phyloP scores from a whole-genome alignment of 2,329 filamentous ascomycete genomes.

The Sarocladium oryzae region DNA sequence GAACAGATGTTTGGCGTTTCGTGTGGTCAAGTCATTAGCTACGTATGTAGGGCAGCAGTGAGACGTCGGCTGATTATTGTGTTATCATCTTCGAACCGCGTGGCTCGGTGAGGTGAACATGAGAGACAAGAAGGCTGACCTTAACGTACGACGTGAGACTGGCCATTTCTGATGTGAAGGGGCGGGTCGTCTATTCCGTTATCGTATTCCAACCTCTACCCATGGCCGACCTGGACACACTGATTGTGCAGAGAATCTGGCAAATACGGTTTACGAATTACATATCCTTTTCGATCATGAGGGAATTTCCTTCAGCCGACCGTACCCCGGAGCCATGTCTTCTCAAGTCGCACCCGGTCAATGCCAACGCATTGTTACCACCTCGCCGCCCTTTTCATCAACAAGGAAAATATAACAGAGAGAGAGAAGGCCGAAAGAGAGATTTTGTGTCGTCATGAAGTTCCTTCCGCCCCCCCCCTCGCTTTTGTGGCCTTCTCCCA shows the following conservation, averaged over 20 bases:
- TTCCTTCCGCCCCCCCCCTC: not conserved
- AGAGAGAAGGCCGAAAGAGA: constrained; percentile 2
- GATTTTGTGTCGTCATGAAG: not conserved
- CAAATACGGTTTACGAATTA: constrained; percentile 5
- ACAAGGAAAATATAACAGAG: not conserved
- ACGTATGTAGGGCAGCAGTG: not conserved
- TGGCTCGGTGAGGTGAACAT: too few species aligned
- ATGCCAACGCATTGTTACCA: not conserved
- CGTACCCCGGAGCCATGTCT: not conserved
- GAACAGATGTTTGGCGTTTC: constrained; percentile 7
- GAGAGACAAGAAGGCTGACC: not conserved
- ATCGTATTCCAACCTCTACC: constrained; percentile 5
- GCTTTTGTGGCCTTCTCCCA: constrained; percentile 3
- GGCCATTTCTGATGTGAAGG: not conserved
- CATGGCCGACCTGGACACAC: constrained; percentile 5
- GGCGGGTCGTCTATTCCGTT: not conserved
- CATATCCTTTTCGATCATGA: not conserved
- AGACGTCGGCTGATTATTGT: not conserved
- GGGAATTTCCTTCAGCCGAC: not conserved
- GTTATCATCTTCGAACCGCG: too few species aligned
- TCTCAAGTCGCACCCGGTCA: not conserved
- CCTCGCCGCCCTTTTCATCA: not conserved
- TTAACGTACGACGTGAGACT: not conserved
- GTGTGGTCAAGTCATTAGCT: not conserved
- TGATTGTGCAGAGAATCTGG: not conserved